Evolutionary conservation across 2,329 filamentous ascomycete species (phyloP), one percentile per base, ranked within the genome.

Genomic region (Seiridium unicorne): DNA sequence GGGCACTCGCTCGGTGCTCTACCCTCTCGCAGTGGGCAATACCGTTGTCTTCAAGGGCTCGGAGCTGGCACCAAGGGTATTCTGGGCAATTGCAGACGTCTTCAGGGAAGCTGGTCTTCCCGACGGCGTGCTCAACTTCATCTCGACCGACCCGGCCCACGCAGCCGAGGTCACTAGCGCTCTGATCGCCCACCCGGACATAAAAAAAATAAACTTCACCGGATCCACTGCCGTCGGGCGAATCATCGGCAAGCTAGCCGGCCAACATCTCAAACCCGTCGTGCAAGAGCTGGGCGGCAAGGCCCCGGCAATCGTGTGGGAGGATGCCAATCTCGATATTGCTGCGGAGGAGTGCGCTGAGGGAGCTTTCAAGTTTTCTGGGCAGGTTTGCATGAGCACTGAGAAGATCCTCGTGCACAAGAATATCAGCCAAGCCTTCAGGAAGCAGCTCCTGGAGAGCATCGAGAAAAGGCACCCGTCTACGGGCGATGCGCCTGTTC

Each of bases 271-370:
- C 54, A 92, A 91, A 76, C 88, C 87, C 0, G 80, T 86, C 31
- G 76, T 91, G 3, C 79, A 91, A 70, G 89, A 92, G 71, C 79
- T 91, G 1, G 89, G 89, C 3, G 89, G 89, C 48, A 92, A 91
- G 70, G 86, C 87, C 0, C 84, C 84, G 2, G 83, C 86, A 1
- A 82, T 91, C 58, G 83, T 91, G 1, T 80, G 88, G 64, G 84
- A 88, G 44, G 89, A 91, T 69, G 89, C 89, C 10, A 79, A 91
- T 66, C 65, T 91, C 48, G 79, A 87, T 26, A 79, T 81, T 44
- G 88, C 89, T 1, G 89, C 86, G 0, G 74, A 79, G 58, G 80
- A 82, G 61, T 85, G 84, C 60, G 79, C 82, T 0, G 70, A 85
- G 5, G 88, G 87, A 8, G 79, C 86, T 0, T 88, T 89, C 68